Evolutionary conservation across 2,329 filamentous ascomycete genomes (phyloP).

Genomic region (Aspergillus latus): DNA sequence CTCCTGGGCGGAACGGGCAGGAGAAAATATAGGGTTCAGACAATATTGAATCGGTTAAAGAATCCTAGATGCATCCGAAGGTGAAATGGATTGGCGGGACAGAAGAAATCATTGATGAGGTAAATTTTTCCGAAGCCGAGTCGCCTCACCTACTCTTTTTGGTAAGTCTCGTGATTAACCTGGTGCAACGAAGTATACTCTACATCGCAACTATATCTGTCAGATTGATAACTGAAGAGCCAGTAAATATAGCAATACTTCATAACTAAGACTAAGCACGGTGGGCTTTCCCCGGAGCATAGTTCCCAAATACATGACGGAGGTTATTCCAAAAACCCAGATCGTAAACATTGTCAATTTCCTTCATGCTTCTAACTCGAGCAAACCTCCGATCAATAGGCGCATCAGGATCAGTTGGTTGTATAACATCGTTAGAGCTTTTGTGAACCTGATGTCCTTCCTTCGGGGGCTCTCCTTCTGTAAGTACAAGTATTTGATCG

Average conservation of each 20-base stretch:
- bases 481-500: conserved; percentile 71
- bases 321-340: conserved; percentile 77
- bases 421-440: conserved; percentile 35
- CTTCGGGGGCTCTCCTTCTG: conserved; percentile 64
- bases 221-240: no score
- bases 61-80: conserved; percentile 1
- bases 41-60: not conserved
- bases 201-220: not conserved
- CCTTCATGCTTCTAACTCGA: conserved; percentile 64
- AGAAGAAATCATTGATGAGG: conserved; percentile 18
- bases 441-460: conserved; percentile 33
- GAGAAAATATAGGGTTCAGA: not conserved
- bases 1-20: not conserved
- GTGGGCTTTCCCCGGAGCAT: conserved; percentile 17
- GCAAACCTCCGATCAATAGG: conserved; percentile 64
- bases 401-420: conserved; percentile 37
- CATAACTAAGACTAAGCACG: not conserved
- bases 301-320: conserved; percentile 51
- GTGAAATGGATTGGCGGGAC: conserved; percentile 15
- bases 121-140: conserved; percentile 22
- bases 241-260: not conserved
- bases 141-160: conserved; percentile 20
- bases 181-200: not conserved
- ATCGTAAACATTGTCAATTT: conserved; percentile 85
- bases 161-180: conserved; percentile 11